Evolutionary conservation across 1,139 yeast species (phyloP), one percentile per base, ranked within the genome.

Genomic region (Lipomyces yarrowii): DNA sequence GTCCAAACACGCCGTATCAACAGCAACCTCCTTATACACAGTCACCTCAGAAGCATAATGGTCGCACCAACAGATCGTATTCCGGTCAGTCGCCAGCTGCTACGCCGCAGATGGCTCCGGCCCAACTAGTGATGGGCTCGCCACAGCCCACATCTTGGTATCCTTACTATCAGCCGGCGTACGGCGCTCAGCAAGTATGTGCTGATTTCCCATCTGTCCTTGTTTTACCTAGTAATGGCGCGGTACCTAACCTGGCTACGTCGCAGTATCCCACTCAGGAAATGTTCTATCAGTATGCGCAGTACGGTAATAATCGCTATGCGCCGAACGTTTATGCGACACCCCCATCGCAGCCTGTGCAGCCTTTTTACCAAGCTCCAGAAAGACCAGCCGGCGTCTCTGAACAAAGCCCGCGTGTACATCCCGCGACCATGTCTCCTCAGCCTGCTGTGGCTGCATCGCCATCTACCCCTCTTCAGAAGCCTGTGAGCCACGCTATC

Each of bases 401-500:
- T 13, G 68, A 65, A 8, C 61, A 58, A 48, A 62, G 63, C 51
- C 70, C 64, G 7, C 59, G 60, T 13, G 37, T 56, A 8, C 35
- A 62, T 13, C 42, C 68, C 4, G 56, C 67, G 11, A 48, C 68
- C 37, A 57, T 62, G 32, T 54, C 61, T 7, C 65, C 62, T n/a
- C 30, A 60, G 18, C 55, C 64, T 15, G 59, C 65, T 21, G 18
- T 15, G 21, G 3, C 48, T 42, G 46, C 63, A 33, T 21, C 70
- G 10, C 30, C 57, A 15, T 18, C 51, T 42, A 21, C 54, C 26
- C 56, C 67, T 11, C 60, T 64, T 5, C 33, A 52, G 46, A 66
- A 70, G 60, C 59, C 69, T 30, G 62, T 60, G 21, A 69, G 71
- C 57, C 64, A 67, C n/a, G 73, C 73, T 10, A 69, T 71, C 66